Percentiles rank a stretch among this genome's conserved stretches.
These are phyloP conservation scores for Xerocomus tenax DNA, from an alignment of 1,284 basidiomycete genomes.

Conservation along the genomic window DNA sequence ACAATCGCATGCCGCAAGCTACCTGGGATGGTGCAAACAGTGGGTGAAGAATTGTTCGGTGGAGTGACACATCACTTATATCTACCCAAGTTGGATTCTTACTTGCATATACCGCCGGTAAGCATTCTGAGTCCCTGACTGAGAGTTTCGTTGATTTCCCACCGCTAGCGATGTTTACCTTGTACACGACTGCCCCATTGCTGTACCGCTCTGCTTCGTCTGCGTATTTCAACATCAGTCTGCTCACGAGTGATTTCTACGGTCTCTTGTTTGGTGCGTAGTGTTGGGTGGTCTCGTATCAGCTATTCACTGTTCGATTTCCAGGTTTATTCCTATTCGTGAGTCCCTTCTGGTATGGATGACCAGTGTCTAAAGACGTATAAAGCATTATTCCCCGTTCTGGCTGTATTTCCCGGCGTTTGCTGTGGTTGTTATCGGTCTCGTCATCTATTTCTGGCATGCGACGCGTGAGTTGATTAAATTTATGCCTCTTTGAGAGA, in stretches of 20 bases:
- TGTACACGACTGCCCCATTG: constrained; percentile 79
- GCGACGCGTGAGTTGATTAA: constrained; percentile 54
- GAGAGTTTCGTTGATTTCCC: constrained; percentile 8
- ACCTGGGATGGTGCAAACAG: constrained; percentile 66
- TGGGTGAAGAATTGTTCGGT: constrained; percentile 27
- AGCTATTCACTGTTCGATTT: constrained; percentile 7
- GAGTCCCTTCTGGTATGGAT: constrained; percentile 22
- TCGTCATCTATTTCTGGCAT: constrained; percentile 76
- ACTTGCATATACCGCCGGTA: constrained; percentile 61
- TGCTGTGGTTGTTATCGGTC: constrained; percentile 56
- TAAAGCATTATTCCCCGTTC: constrained; percentile 66
- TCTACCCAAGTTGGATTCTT: constrained; percentile 54
- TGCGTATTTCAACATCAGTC: constrained; percentile 73
- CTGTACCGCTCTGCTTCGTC: constrained; percentile 77
- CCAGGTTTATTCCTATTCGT: constrained; percentile 62
- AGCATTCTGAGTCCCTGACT: constrained; percentile 9
- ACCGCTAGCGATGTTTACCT: constrained; percentile 61
- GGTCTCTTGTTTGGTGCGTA: constrained; percentile 69
- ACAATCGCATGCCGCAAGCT: constrained; percentile 51
- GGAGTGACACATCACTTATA: background rate
- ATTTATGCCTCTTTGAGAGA: constrained; percentile 1
- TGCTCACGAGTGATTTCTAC: constrained; percentile 79
- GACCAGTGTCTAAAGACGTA: constrained; percentile 9
- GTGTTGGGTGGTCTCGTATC: background rate
- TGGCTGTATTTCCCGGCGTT: constrained; percentile 81